phyloP scores from a whole-genome alignment of 2,329 filamentous ascomycete species.

The Dactylellina cionopaga region DNA sequence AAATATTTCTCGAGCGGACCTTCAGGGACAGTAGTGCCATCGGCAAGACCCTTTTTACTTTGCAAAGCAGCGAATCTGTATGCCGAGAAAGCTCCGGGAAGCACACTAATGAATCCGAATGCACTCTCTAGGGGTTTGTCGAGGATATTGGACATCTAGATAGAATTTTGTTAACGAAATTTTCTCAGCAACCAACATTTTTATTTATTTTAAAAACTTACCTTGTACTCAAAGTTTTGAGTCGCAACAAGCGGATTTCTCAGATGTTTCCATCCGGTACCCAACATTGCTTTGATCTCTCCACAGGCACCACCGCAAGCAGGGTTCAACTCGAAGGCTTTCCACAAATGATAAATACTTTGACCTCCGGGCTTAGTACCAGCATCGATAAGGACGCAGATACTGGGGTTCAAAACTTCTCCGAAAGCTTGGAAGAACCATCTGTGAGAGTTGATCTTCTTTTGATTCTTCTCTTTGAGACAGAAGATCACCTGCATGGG shows the following conservation, averaged over 20 bases:
- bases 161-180: background rate
- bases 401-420: conserved; percentile 89
- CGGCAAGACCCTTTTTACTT: conserved; percentile 65
- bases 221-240: conserved; percentile 98
- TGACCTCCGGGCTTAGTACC: conserved; percentile 93
- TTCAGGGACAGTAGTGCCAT: conserved; percentile 78
- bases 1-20: conserved; percentile 97
- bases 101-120: conserved; percentile 95
- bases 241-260: conserved; percentile 93
- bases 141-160: conserved; percentile 90
- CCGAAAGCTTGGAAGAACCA: conserved; percentile 99
- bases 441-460: conserved; percentile 99
- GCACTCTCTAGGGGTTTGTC: conserved; percentile 97
- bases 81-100: conserved; percentile 97
- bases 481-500: conserved; percentile 98
- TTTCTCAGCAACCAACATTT: background rate
- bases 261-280: conserved; percentile 82
- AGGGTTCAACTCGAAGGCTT: conserved; percentile 95
- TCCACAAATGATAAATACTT: conserved; percentile 98
- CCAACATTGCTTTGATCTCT: conserved; percentile 98
- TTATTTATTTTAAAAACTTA: background rate
- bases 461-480: conserved; percentile 99
- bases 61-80: conserved; percentile 94
- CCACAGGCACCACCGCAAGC: conserved; percentile 98
- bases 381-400: conserved; percentile 94